These are phyloP conservation scores for Echeveria elegans DNA, from an alignment of 164 flowering plant species.

Conservation along the genomic window DNA sequence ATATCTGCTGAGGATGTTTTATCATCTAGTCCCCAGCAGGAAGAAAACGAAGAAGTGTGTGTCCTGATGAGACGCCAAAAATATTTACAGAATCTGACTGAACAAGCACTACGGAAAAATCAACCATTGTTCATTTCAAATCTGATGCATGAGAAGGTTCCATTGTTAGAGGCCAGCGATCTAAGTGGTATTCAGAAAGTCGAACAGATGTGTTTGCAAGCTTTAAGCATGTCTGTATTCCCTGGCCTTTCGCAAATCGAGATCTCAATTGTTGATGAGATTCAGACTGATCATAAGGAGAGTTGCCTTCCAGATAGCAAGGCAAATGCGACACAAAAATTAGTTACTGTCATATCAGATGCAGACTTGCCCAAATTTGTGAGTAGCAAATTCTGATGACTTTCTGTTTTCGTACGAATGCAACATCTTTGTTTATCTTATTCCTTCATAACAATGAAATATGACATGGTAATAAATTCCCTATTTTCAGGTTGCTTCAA, in stretches of 20 bases:
- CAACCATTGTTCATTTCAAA: constrained; percentile 70
- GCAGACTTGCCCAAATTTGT: constrained; percentile 60
- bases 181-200: constrained; percentile 39
- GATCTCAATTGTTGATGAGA: constrained; percentile 18
- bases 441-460: not conserved
- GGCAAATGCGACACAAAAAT: constrained; percentile 14
- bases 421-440: not conserved
- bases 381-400: constrained; percentile 21
- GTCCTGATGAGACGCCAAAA: constrained; percentile 48
- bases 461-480: not conserved
- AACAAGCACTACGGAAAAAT: constrained; percentile 74
- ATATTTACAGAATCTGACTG: constrained; percentile 54
- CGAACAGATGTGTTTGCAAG: constrained; percentile 65
- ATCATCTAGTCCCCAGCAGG: constrained; percentile 24
- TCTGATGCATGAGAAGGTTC: constrained; percentile 64
- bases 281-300: constrained; percentile 31
- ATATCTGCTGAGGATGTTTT: constrained; percentile 23
- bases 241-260: constrained; percentile 35
- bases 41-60: constrained; percentile 40
- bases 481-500: constrained; percentile 41
- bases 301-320: constrained; percentile 22
- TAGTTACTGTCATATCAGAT: constrained; percentile 29
- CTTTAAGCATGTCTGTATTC: constrained; percentile 44
- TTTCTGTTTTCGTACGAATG: not conserved
- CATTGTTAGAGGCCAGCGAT: constrained; percentile 34